These are phyloP conservation scores for Suillus spraguei DNA, from an alignment of 768 basidiomycete genomes.

Conservation along the genomic window DNA sequence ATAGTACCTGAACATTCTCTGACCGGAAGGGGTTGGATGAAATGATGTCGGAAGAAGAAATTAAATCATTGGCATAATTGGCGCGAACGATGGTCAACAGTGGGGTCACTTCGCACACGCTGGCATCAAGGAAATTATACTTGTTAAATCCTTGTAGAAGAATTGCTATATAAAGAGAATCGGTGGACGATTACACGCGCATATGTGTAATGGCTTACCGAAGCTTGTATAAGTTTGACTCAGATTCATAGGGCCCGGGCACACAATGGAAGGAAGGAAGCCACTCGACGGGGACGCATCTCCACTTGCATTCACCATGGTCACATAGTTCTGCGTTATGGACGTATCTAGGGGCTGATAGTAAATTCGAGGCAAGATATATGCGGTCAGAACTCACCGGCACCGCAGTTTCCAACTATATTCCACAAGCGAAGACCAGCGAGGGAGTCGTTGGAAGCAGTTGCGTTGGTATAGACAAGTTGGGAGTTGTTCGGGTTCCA, in stretches of 20 bases:
- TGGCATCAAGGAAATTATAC: not conserved
- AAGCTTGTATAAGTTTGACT: slow-evolving; percentile 6
- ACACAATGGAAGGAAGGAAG: slow-evolving; percentile 11
- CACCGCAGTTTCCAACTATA: slow-evolving; percentile 7
- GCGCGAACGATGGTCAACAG: slow-evolving; percentile 10
- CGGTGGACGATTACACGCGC: not conserved
- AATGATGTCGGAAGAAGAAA: not conserved
- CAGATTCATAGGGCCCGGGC: slow-evolving; percentile 11
- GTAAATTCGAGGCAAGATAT: not conserved
- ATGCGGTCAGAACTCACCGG: not conserved
- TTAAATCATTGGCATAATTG: slow-evolving; percentile 8
- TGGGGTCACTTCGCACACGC: slow-evolving; percentile 14
- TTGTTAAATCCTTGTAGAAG: not conserved
- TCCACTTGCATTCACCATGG: slow-evolving; percentile 4
- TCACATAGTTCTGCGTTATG: slow-evolving; percentile 9
- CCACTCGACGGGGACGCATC: not conserved
- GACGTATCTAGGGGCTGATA: not conserved
- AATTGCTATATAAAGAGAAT: slow-evolving; percentile 7
- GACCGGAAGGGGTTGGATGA: not conserved
- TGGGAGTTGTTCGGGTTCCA: not conserved
- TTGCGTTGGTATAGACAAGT: not conserved
- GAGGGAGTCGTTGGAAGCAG: not conserved
- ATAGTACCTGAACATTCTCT: slow-evolving; percentile 12
- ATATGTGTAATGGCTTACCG: slow-evolving; percentile 4
- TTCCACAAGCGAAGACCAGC: slow-evolving; percentile 5